Conservation (phyloP, 306 rosid genomes). For the Neltuma alba region DNA sequence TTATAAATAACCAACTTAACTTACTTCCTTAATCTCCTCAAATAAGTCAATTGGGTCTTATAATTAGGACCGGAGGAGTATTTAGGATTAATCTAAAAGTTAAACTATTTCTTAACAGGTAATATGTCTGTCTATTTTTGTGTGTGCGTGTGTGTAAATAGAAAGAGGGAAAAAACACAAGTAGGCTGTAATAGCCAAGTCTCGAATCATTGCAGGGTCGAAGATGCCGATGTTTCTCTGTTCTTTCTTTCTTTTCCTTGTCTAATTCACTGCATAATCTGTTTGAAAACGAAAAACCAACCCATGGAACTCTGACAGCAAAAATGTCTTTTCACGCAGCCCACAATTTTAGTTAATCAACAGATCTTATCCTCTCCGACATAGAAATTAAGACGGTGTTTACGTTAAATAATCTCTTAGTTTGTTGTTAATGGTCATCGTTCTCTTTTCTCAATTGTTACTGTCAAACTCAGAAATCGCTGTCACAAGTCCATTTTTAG, state of each 20-base stretch:
- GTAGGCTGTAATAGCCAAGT: not conserved
- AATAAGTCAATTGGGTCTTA: too few relatives aligned
- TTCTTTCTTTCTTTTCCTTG: not conserved
- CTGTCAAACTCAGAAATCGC: too few relatives aligned
- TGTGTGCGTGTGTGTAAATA: too few relatives aligned
- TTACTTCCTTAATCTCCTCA: too few relatives aligned
- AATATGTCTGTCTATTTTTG: too few relatives aligned
- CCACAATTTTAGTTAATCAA: conserved; percentile 10
- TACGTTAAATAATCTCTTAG: conserved; percentile 6
- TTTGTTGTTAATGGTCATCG: not conserved
- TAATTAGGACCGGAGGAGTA: too few relatives aligned
- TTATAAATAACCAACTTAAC: too few relatives aligned
- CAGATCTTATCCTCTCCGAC: not conserved
- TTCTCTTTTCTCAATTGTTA: not conserved
- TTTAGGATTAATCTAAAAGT: too few relatives aligned
- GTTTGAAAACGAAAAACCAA: conserved; percentile 17
- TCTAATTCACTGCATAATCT: conserved; percentile 23
- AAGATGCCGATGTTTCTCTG: too few relatives aligned
- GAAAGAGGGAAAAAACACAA: not conserved
- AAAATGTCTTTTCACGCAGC: conserved; percentile 17
- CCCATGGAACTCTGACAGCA: not conserved
- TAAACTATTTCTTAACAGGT: too few relatives aligned
- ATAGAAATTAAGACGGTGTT: conserved; percentile 11
- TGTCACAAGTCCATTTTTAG: conserved; percentile 38
- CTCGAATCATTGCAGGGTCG: not conserved